Conservation (phyloP, 805 yeast species). For the Lachancea kluyveri region DNA sequence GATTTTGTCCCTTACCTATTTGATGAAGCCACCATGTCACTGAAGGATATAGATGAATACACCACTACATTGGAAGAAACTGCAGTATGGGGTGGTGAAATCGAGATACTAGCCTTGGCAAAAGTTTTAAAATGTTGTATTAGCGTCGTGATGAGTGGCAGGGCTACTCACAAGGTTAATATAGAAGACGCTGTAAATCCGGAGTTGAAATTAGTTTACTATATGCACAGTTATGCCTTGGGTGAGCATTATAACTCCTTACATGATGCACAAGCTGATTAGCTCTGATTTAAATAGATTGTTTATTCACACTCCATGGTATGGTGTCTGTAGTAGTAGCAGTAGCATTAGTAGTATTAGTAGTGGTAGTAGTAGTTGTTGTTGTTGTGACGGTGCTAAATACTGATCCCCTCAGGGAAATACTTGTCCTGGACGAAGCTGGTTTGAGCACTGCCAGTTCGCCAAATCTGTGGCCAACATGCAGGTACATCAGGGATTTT, state of each 20-base stretch:
- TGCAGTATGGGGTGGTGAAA: constrained; percentile 94
- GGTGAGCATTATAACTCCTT: constrained; percentile 95
- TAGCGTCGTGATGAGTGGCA: constrained; percentile 72
- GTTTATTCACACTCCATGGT: no score
- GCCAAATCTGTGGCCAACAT: no score
- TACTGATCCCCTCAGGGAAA: no score
- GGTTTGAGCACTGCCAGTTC: no score
- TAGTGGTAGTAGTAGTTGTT: no score
- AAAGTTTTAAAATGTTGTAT: constrained; percentile 67
- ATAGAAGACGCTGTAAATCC: constrained; percentile 45
- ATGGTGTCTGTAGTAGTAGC: no score
- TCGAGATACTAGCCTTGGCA: constrained; percentile 81
- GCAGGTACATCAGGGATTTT: no score
- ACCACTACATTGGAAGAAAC: constrained; percentile 63
- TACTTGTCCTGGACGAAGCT: no score
- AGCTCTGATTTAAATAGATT: no score
- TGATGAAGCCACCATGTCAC: constrained; percentile 64
- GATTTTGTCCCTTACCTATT: constrained; percentile 77
- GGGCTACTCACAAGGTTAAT: constrained; percentile 58
- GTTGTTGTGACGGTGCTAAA: no score
- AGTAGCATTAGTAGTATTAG: no score
- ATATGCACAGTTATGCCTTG: constrained; percentile 77
- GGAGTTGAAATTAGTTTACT: constrained; percentile 67
- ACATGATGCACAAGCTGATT: constrained; percentile 43
- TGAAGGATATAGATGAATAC: constrained; percentile 64